Percentiles rank a stretch among this genome's conserved stretches.
Conservation (phyloP, 331 rosid genomes). For the Cydonia oblonga region DNA sequence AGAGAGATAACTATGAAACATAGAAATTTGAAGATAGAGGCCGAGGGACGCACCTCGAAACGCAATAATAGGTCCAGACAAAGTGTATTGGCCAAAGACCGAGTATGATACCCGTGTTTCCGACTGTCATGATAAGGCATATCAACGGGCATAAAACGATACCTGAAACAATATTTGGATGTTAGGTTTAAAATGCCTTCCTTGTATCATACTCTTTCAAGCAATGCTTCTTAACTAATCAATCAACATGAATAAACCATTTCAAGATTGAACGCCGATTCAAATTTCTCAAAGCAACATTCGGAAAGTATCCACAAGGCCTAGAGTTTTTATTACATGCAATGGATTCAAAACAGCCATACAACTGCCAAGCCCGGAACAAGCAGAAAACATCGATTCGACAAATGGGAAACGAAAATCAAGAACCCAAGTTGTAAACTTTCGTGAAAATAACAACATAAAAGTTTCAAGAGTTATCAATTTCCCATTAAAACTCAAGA, state of each 20-base stretch:
- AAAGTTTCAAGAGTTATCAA: background rate
- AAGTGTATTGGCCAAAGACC: constrained; percentile 76
- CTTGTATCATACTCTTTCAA: constrained; percentile 1
- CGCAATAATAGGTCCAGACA: constrained; percentile 61
- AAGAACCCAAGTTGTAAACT: background rate
- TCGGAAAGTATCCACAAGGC: background rate
- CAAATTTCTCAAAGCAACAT: background rate
- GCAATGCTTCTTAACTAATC: constrained; percentile 5
- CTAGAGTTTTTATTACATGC: too few relatives aligned
- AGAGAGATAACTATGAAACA: constrained; percentile 1
- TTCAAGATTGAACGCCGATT: background rate
- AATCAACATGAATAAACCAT: background rate
- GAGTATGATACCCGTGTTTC: constrained; percentile 59
- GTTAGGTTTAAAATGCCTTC: constrained; percentile 1
- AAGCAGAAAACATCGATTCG: background rate
- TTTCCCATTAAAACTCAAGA: background rate
- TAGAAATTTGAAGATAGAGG: background rate
- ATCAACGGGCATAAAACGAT: constrained; percentile 51
- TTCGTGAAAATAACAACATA: background rate
- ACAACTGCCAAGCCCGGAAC: background rate
- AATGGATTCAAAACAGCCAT: background rate
- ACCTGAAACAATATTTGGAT: constrained; percentile 46
- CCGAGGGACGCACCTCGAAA: constrained; percentile 48
- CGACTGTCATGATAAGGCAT: constrained; percentile 60
- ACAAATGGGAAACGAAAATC: background rate